Percentiles rank a stretch among this genome's conserved stretches.
phyloP scores from a whole-genome alignment of 768 basidiomycete genomes.

The Amanita phalloides region DNA sequence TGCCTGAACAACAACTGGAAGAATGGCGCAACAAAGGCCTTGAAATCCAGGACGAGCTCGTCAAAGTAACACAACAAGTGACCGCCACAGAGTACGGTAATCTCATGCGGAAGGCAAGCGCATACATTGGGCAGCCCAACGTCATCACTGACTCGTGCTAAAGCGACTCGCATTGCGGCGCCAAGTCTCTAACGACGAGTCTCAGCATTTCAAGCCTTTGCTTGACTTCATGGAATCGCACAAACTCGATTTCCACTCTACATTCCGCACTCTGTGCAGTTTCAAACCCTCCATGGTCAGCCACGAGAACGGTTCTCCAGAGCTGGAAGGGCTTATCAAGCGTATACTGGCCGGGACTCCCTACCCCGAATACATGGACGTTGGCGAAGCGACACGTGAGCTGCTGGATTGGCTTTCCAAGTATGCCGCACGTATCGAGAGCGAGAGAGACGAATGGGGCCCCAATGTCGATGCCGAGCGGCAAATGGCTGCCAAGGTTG shows the following conservation, averaged over 20 bases:
- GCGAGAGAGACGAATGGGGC: slow-evolving; percentile 39
- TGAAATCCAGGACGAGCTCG: slow-evolving; percentile 49
- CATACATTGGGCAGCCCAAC: neutral
- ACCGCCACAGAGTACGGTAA: slow-evolving; percentile 54
- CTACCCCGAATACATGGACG: slow-evolving; percentile 32
- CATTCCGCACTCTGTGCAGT: slow-evolving; percentile 61
- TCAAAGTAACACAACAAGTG: slow-evolving; percentile 44
- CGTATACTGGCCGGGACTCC: slow-evolving; percentile 36
- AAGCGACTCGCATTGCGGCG: slow-evolving; percentile 71
- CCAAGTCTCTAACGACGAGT: slow-evolving; percentile 47
- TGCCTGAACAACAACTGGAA: slow-evolving; percentile 38
- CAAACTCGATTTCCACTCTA: slow-evolving; percentile 78
- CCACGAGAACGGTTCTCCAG: slow-evolving; percentile 5
- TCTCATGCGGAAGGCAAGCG: slow-evolving; percentile 56
- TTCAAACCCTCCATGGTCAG: slow-evolving; percentile 41
- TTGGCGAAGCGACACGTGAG: slow-evolving; percentile 32
- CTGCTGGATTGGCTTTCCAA: slow-evolving; percentile 55
- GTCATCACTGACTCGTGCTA: slow-evolving; percentile 7
- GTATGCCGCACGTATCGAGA: slow-evolving; percentile 49
- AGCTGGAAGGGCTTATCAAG: slow-evolving; percentile 31
- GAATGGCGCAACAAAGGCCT: slow-evolving; percentile 53
- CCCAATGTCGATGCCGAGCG: slow-evolving; percentile 35
- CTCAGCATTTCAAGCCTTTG: slow-evolving; percentile 49
- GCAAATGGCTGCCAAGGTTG: slow-evolving; percentile 36
- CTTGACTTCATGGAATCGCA: slow-evolving; percentile 66